Conservation (phyloP, 2,329 filamentous ascomycete species). For the Exserohilum turcica region DNA sequence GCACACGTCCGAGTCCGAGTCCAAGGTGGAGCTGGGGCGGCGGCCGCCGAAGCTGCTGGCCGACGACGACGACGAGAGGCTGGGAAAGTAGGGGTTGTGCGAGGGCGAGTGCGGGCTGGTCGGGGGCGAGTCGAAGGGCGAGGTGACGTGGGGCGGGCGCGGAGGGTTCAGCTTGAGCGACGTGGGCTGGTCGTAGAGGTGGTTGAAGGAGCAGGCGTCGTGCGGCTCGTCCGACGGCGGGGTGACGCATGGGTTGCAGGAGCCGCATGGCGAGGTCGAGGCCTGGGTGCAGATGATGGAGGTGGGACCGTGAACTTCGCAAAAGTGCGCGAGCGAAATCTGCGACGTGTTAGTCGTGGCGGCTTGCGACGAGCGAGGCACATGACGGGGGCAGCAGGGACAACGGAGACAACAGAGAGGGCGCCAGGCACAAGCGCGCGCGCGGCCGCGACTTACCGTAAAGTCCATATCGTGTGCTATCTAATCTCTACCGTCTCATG, state of each 20-base stretch:
- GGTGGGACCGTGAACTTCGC: constrained; percentile 66
- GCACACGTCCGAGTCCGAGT: constrained; percentile 59
- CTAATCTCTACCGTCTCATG: constrained; percentile 40
- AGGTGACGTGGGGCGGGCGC: constrained; percentile 41
- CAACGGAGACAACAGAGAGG: no score
- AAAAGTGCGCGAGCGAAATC: constrained; percentile 67
- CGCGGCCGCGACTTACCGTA: constrained; percentile 45
- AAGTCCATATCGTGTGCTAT: constrained; percentile 47
- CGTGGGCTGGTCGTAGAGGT: constrained; percentile 42
- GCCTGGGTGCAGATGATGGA: constrained; percentile 67
- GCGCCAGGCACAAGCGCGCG: constrained; percentile 23
- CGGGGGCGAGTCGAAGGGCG: constrained; percentile 50
- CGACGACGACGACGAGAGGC: constrained; percentile 38
- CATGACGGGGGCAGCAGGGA: constrained; percentile 2
- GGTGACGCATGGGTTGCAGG: constrained; percentile 57
- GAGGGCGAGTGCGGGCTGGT: constrained; percentile 48
- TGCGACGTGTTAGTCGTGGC: constrained; percentile 34
- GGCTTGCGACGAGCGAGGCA: constrained; percentile 14
- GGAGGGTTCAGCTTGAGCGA: constrained; percentile 41
- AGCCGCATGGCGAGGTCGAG: constrained; percentile 58
- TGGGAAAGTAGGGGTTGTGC: constrained; percentile 58
- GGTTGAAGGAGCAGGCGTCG: constrained; percentile 39
- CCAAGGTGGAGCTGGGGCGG: constrained; percentile 46
- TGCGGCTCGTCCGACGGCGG: constrained; percentile 47
- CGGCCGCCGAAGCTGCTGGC: constrained; percentile 39